Evolutionary conservation across 2,329 filamentous ascomycete genomes (phyloP), one percentile per base, ranked within the genome.

Genomic region (Aspergillus quadricinctus): DNA sequence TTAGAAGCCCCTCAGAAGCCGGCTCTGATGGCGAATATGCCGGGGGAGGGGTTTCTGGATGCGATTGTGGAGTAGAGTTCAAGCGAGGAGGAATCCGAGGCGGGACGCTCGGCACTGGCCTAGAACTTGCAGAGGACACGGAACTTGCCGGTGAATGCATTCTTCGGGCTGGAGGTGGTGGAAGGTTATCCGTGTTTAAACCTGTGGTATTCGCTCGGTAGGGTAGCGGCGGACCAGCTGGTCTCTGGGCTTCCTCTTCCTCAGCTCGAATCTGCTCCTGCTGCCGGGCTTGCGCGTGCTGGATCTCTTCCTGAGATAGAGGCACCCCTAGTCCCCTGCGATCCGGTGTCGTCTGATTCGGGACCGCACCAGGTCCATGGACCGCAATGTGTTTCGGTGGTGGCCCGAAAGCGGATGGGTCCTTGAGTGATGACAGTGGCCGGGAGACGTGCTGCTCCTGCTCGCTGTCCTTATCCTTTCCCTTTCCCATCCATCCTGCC

Each of bases 401-500:
- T 25, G 91, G 90, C 2, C 84, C 90, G 69, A 96, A 96, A 17
- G 85, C 83, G 1, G 83, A 72, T 1, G 90, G 92, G 69, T 96
- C 91, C 69, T 85, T 86, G 29, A 96, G 80, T 3, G 84, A 80
- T 8, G 85, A 80, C 46, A 95, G 76, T 1, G 92, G 91, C 17
- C 80, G 79, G 6, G 83, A 81, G 52, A 81, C 75, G 61, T 85
- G 84, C 25, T 81, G 77, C 35, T 71, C 62, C 45, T 71, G 66
- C 31, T 82, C 75, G 40, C 74, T 67, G 43, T 74, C 69, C 17
- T 72, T 62, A 55, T 78, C 72, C 58, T 81, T 78, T 54, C 81
- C 76, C 70, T 83, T 80, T 49, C 84, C 82, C 68, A 85, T 77
- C 80, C 80, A 83, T 63, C 81, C 81, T 59, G 81, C 80, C 83